Evolutionary conservation across 1,139 yeast genomes (phyloP).

Genomic region (Pichia norvegensis): DNA sequence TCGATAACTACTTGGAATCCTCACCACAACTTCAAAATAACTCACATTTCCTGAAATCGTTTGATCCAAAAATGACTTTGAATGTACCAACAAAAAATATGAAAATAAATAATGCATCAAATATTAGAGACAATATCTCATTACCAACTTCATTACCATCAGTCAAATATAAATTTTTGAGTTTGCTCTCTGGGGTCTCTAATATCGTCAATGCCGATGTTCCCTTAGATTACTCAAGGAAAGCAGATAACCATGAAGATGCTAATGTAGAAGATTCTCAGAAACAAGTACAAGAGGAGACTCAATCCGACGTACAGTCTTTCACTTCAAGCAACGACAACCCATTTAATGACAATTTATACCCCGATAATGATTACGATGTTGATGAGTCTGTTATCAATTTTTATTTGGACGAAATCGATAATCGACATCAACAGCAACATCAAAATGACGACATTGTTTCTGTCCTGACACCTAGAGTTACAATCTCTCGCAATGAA

Average conservation of each 20-base stretch:
- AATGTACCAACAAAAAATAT: background rate
- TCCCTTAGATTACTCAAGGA: background rate
- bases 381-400: constrained; percentile 1
- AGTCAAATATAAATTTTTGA: background rate
- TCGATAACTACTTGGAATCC: constrained; percentile 4
- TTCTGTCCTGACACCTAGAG: background rate
- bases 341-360: background rate
- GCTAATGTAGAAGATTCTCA: background rate
- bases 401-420: constrained; percentile 1
- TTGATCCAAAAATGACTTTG: background rate
- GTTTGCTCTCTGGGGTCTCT: constrained; percentile 8
- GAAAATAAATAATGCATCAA: background rate
- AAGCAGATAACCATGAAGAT: background rate
- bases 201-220: constrained; percentile 11
- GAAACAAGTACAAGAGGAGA: background rate
- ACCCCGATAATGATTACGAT: background rate
- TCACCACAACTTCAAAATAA: background rate
- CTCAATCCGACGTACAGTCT: background rate
- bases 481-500: background rate
- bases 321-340: background rate
- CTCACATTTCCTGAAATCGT: background rate
- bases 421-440: background rate
- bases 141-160: background rate
- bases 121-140: background rate
- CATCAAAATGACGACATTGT: background rate